Base-by-base conservation (phyloP, 2,329 filamentous ascomycete species). In the Pleomassaria siparia region DNA sequence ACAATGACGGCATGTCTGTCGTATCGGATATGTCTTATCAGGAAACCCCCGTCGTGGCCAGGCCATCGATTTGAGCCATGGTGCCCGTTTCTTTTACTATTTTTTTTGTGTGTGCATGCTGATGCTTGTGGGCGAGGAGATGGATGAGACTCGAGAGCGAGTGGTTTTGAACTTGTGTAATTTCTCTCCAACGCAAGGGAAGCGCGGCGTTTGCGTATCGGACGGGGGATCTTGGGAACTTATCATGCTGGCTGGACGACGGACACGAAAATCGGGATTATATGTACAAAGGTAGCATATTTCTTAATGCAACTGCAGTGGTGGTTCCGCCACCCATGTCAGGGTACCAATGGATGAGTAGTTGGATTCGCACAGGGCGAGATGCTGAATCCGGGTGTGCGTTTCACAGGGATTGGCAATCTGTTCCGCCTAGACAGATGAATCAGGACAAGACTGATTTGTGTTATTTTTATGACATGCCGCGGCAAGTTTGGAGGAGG, bases 21-120 rank as follows among this genome's bases (percentile, higher is more conserved):
- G 59, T 69, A 26, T 68, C 64, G 2, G 64, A 70, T 28, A 32
- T 68, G 8, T 69, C 64, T 7, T 66, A 67, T 36, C 64, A 69
- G 29, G 36, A 62, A 4, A 63, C 67, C n/a, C 59, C 63, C 20
- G 47, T 59, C 11, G 45, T 58, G 3, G 45, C 43, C 12, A 54
- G 59, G 37, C 45, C 53, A 7, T 46, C 48, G 16, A 44, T 58
- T 10, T 59, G 39, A 33, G 13, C 21, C 5, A 18, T n/a, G 16
- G n/a, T 12, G 4, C 26, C 36, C n/a, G 12, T 33, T 11, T 33
- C 32, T 40, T 49, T 26, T 20, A 44, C 5, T 2, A 11, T 56
- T 52, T 53, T n/a, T 52, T 15, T 26, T 12, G 12, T 35, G 32
- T 57, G 56, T 54, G 40, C 36, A 44, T 46, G 50, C 47, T 32